phyloP scores from a whole-genome alignment of 495 filamentous ascomycete species.

The Patellaria atrata region DNA sequence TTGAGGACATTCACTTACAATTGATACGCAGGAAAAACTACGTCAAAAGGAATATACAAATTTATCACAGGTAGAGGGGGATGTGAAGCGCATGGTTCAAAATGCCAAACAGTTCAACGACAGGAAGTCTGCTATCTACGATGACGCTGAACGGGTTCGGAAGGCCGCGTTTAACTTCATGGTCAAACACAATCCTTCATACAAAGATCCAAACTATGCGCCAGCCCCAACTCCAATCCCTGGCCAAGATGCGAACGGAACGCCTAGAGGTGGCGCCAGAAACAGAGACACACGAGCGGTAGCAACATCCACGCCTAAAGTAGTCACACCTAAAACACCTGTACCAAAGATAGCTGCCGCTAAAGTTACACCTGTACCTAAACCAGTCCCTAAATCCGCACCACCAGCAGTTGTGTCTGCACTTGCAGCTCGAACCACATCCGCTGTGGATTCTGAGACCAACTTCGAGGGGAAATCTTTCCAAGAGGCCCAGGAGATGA shows the following conservation, averaged over 20 bases:
- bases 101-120: constrained; percentile 64
- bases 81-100: constrained; percentile 60
- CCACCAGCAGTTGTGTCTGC: constrained; percentile 13
- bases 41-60: constrained; percentile 44
- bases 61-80: constrained; percentile 51
- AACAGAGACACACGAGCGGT: constrained; percentile 11
- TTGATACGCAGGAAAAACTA: constrained; percentile 41
- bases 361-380: constrained; percentile 1
- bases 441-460: constrained; percentile 34
- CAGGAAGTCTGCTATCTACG: constrained; percentile 47
- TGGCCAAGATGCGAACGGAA: constrained; percentile 17
- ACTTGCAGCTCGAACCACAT: constrained; percentile 2
- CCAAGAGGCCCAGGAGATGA: constrained; percentile 69
- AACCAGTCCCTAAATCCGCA: constrained; percentile 10
- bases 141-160: constrained; percentile 60
- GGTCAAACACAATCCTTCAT: constrained; percentile 60
- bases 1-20: neutral
- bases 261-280: neutral
- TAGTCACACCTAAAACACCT: neutral
- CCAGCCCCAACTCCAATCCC: constrained; percentile 50
- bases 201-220: constrained; percentile 43
- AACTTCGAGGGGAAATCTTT: constrained; percentile 44
- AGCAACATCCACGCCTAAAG: constrained; percentile 21
- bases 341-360: neutral
- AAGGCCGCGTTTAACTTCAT: constrained; percentile 64